phyloP scores from a whole-genome alignment of 441 rosid genomes.

The Pelargonium australe region DNA sequence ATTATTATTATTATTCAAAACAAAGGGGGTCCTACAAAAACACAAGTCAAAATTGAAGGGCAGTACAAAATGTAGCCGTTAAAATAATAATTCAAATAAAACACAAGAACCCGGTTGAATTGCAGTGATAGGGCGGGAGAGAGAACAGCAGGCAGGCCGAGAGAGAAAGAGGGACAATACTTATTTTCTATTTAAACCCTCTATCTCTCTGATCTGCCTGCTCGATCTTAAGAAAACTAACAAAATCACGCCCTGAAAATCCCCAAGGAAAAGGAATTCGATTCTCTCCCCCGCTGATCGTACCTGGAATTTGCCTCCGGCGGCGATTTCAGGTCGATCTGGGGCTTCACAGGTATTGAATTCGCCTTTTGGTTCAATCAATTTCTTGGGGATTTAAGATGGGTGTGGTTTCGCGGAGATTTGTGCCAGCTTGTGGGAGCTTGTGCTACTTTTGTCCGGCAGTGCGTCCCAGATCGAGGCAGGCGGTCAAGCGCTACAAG shows the following conservation, averaged over 20 bases:
- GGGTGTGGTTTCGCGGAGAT: slow-evolving; percentile 44
- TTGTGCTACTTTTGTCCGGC: slow-evolving; percentile 61
- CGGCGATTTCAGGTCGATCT: not conserved
- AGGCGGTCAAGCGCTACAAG: slow-evolving; percentile 70
- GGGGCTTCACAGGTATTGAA: not conserved
- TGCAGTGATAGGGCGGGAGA: too few species aligned
- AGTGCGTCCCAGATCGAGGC: slow-evolving; percentile 65
- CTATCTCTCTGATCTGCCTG: not conserved
- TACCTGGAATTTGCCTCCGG: not conserved
- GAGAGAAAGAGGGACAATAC: too few species aligned
- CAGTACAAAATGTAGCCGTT: too few species aligned
- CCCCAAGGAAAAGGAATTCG: slow-evolving; percentile 2
- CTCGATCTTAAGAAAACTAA: not conserved
- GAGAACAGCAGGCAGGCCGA: too few species aligned
- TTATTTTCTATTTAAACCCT: too few species aligned
- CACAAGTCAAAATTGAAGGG: too few species aligned
- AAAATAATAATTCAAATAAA: too few species aligned
- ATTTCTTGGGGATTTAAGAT: not conserved
- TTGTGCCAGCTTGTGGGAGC: slow-evolving; percentile 52
- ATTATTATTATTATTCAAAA: too few species aligned
- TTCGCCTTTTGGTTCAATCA: not conserved
- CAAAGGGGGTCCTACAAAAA: too few species aligned
- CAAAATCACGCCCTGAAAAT: not conserved
- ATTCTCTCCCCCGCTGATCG: not conserved
- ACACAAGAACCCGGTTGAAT: too few species aligned